Percentiles rank a stretch among this genome's conserved stretches.
Conservation (phyloP, 75 land plant genomes). For the Picea glauca region DNA sequence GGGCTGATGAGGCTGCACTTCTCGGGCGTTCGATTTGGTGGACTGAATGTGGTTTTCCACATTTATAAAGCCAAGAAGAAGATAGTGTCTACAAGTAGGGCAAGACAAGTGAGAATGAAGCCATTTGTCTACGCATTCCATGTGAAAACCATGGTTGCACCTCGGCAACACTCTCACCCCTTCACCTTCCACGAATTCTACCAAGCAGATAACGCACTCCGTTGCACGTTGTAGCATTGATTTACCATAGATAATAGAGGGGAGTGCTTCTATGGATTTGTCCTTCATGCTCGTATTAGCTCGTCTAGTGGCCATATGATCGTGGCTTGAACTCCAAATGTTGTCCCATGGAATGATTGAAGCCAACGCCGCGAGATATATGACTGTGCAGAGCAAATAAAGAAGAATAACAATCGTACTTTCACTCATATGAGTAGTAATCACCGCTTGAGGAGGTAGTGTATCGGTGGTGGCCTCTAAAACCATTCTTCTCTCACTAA, state of each 20-base stretch:
- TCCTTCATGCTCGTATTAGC: slow-evolving; percentile 28
- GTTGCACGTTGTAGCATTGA: neutral
- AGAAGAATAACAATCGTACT: too few relatives aligned
- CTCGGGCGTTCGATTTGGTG: too few relatives aligned
- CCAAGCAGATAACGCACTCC: slow-evolving; percentile 50
- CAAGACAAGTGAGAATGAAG: slow-evolving; percentile 37
- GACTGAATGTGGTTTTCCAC: too few relatives aligned
- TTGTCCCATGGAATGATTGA: too few relatives aligned
- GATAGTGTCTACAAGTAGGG: slow-evolving; percentile 27
- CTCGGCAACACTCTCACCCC: slow-evolving; percentile 31
- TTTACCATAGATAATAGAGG: slow-evolving; percentile 16
- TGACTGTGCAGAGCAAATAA: too few relatives aligned
- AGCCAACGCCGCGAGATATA: too few relatives aligned
- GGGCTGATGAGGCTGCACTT: too few relatives aligned
- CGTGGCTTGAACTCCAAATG: neutral
- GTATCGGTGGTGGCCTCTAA: too few relatives aligned
- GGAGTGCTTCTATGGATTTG: slow-evolving; percentile 22
- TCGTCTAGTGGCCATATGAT: neutral
- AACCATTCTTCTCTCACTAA: too few relatives aligned
- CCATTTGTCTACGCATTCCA: slow-evolving; percentile 59
- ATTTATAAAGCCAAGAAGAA: neutral
- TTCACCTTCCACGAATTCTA: slow-evolving; percentile 30
- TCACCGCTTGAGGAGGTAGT: too few relatives aligned
- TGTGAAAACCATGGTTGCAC: slow-evolving; percentile 56
- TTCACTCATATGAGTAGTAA: too few relatives aligned